Conservation (phyloP, 164 flowering plant species). For the Euptelea pleiosperma region DNA sequence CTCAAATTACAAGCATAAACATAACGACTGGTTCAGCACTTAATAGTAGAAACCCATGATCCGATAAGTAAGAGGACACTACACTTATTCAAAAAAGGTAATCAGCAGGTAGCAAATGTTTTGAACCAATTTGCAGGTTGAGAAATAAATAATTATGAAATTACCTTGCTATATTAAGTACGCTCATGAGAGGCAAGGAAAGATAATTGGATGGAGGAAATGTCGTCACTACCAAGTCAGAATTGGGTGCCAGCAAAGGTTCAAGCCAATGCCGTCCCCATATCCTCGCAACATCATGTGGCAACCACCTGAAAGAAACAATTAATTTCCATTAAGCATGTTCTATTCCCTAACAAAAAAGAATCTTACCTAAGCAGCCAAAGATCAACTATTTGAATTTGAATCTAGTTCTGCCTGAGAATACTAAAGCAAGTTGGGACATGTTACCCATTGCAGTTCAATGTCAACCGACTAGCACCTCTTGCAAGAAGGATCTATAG, state of each 20-base stretch:
- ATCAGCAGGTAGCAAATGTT: background rate
- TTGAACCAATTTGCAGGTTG: background rate
- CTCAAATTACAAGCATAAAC: no score
- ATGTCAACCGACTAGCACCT: slow-evolving; percentile 71
- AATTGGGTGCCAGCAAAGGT: slow-evolving; percentile 69
- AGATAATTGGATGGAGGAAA: slow-evolving; percentile 76
- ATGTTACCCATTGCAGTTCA: slow-evolving; percentile 92
- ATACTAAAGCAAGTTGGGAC: background rate
- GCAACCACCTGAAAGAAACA: slow-evolving; percentile 77
- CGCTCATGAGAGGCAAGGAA: slow-evolving; percentile 84
- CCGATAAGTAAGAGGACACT: no score
- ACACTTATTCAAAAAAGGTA: background rate
- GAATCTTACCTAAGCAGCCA: background rate
- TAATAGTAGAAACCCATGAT: no score
- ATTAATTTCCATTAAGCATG: background rate
- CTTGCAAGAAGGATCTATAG: slow-evolving; percentile 84
- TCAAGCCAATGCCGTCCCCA: slow-evolving; percentile 99
- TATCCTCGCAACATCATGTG: slow-evolving; percentile 86
- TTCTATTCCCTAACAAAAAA: background rate
- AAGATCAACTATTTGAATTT: background rate
- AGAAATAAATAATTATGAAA: background rate
- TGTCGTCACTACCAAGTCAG: slow-evolving; percentile 48
- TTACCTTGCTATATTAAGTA: slow-evolving; percentile 90
- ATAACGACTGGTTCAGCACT: no score
- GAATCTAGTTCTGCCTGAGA: background rate